Base-by-base conservation (phyloP, 1,284 basidiomycete genomes). In the Agaricales sp. region DNA sequence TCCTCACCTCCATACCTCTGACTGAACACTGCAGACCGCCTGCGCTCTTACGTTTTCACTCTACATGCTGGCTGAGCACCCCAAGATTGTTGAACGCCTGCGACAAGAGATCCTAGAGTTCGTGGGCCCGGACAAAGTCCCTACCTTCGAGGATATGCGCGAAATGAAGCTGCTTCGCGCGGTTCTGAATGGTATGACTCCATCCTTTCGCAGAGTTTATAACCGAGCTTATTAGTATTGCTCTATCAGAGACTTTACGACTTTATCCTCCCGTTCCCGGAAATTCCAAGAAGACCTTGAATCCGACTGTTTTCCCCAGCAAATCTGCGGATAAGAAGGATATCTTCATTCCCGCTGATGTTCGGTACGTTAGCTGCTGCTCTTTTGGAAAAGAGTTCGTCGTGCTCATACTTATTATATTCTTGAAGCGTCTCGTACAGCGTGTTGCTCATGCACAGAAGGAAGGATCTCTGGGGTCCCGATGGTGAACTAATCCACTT, bases 1-100 rank as follows among this genome's bases (percentile, higher is more conserved):
- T 73, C 77, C 18, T 63, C 71, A 2, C 74, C 73, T 0, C 59
- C 81, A 19, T n/a, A n/a, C n/a, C n/a, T n/a, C n/a, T n/a, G n/a
- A n/a, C 30, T n/a, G 8, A 35, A 35, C 30, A 35, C 30, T 11
- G 30, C 30, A 35, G 30, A 35, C 30, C 30, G 8, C 30, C 30
- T 35, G 30, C 30, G 8, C 11, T n/a, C 30, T 35, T n/a, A 35
- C 30, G n/a, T 35, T 35, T n/a, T 35, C 30, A n/a, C 30, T 79
- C 3, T 83, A 84, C 58, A 66, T 77, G 56, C 64, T 85, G 41
- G 63, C 77, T 1, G 64, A 67, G 52, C 64, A 82, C 53, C 77
- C 76, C 71, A 0, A 50, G 58, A 0, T 61, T 70, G 4, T 55
- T 67, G 26, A 8, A 8, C 41, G 41, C n/a, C 3, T 67, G 73